phyloP scores from a whole-genome alignment of 2,329 filamentous ascomycete genomes.

The Trichoderma sp. region DNA sequence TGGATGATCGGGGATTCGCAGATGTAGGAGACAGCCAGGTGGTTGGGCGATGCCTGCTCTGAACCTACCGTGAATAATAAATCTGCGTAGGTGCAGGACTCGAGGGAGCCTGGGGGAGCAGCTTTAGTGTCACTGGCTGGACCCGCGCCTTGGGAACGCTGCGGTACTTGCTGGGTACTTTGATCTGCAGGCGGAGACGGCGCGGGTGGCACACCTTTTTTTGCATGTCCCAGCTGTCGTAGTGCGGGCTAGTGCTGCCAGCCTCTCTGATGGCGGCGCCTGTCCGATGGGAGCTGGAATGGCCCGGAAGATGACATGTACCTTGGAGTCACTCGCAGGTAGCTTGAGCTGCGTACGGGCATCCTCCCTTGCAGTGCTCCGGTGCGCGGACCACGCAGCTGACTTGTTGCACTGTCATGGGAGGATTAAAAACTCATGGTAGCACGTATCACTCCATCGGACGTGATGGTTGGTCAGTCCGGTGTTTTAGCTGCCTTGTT shows the following conservation, averaged over 20 bases:
- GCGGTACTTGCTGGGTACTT: neutral
- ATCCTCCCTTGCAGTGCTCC: neutral
- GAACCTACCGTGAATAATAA: slow-evolving; percentile 26
- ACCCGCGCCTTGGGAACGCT: neutral
- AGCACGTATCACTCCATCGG: no score
- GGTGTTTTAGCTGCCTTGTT: neutral
- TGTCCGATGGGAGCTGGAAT: neutral
- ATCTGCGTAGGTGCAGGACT: slow-evolving; percentile 26
- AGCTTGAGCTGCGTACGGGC: no score
- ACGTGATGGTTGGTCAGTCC: neutral
- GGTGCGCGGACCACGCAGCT: slow-evolving; percentile 6
- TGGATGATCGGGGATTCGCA: slow-evolving; percentile 9
- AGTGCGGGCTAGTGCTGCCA: no score
- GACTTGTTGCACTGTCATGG: slow-evolving; percentile 9
- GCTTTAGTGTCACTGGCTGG: slow-evolving; percentile 19
- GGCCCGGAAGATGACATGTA: neutral
- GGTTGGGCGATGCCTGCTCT: slow-evolving; percentile 26
- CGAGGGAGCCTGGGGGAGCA: slow-evolving; percentile 23
- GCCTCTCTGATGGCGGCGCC: neutral
- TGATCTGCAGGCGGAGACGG: neutral
- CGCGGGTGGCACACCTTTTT: neutral
- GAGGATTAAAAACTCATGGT: neutral
- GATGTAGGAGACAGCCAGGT: neutral
- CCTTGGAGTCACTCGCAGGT: neutral
- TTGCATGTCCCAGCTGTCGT: no score